A percentile compares a stretch with the other conserved stretches of the same genome.
Evolutionary conservation across 2,329 filamentous ascomycete genomes (phyloP).

Genomic region (Cladophialophora psammophila): DNA sequence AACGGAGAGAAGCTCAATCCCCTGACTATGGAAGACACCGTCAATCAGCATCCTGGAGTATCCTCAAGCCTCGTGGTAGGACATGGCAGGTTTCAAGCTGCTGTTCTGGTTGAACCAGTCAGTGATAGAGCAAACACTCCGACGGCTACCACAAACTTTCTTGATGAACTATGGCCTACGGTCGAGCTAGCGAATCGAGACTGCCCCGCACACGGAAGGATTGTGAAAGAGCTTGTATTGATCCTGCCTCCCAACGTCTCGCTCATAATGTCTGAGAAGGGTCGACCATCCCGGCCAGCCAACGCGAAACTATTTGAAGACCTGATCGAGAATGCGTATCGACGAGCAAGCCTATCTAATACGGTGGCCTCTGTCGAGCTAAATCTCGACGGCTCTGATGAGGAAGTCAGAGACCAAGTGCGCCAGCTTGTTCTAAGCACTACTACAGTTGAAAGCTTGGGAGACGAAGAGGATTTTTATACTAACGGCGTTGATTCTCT

Average conservation of each 20-base stretch:
- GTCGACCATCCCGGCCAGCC: too few species aligned
- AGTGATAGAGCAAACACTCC: background rate
- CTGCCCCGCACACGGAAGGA: background rate
- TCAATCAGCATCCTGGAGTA: background rate
- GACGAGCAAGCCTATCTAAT: too few species aligned
- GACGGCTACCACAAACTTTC: background rate
- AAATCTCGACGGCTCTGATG: too few species aligned
- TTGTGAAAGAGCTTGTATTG: too few species aligned
- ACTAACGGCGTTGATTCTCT: background rate
- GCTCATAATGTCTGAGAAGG: too few species aligned
- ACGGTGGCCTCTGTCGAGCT: too few species aligned
- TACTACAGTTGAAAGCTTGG: too few species aligned
- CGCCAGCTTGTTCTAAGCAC: too few species aligned
- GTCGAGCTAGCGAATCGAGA: background rate
- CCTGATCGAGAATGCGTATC: too few species aligned
- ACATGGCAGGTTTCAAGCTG: background rate
- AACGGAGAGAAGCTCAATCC: constrained; percentile 2
- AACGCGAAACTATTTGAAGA: too few species aligned
- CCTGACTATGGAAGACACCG: background rate
- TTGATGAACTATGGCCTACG: background rate
- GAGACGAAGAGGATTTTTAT: background rate
- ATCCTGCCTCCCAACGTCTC: too few species aligned
- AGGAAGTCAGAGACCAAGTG: too few species aligned
- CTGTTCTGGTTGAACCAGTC: background rate
- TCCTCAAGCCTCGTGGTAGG: background rate